phyloP scores from a whole-genome alignment of 164 flowering plant genomes.

The Piper betle region DNA sequence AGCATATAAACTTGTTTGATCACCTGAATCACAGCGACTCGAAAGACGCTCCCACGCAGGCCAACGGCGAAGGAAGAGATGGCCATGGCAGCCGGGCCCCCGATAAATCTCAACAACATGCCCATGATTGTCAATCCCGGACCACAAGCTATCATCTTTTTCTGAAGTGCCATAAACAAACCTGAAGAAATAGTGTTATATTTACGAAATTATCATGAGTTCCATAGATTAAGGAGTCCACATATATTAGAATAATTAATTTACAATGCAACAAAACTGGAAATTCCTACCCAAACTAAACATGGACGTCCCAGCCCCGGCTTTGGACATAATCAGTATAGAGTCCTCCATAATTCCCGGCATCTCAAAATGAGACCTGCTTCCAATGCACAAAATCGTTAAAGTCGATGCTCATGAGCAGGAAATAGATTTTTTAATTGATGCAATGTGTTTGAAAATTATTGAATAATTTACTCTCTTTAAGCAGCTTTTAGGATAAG shows the following conservation, averaged over 20 bases:
- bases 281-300: conserved; percentile 55
- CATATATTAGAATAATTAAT: too few species aligned
- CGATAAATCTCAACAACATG: conserved; percentile 54
- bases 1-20: too few species aligned
- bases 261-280: too few species aligned
- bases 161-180: conserved; percentile 59
- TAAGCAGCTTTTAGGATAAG: too few species aligned
- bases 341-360: conserved; percentile 57
- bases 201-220: too few species aligned
- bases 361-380: conserved; percentile 14
- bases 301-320: conserved; percentile 75
- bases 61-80: conserved; percentile 49
- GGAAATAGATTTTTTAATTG: background rate
- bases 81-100: conserved; percentile 70
- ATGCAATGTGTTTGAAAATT: background rate
- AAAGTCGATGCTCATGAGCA: background rate
- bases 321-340: conserved; percentile 46
- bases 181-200: conserved; percentile 21
- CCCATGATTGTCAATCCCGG: conserved; percentile 32
- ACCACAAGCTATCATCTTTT: conserved; percentile 54
- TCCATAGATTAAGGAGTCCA: too few species aligned
- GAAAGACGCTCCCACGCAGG: conserved; percentile 50
- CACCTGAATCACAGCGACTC: too few species aligned
- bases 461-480: background rate
- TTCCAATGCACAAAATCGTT: background rate